Evolutionary conservation across 2,329 filamentous ascomycete species (phyloP), one percentile per base, ranked within the genome.

Genomic region (Ceratocystiopsis minuta): DNA sequence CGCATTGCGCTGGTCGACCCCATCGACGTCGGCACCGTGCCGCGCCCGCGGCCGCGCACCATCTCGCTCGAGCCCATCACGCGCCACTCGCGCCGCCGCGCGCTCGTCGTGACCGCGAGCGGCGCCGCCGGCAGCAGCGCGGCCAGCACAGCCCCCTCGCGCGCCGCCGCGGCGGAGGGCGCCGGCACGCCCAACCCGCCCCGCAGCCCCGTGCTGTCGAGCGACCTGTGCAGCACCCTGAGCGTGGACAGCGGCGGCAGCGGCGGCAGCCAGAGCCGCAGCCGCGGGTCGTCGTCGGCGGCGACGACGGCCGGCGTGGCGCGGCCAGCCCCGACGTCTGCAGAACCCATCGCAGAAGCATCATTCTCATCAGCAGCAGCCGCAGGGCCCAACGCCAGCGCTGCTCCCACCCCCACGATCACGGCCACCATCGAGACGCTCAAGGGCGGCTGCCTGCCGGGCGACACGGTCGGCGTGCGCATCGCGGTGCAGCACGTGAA

Each of bases 61-160:
- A 87, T 96, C 48, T 88, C 84, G 3, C 66, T 96, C 32, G 87
- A 95, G 55, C 84, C 87, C 0, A 77, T 94, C 49, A 80, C 78
- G n/a, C 78, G 72, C 54, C 70, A 75, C 45, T 65, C 71, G 35
- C 78, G 71, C 52, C 72, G 70, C 49, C 83, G 73, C 56, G 74
- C 68, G 51, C 59, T 65, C 5, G 51, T 60, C n/a, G 20, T 20
- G 20, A 20, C 20, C 4, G 7, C 20, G 4, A 20, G 20, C 7
- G 20, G 20, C 20, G 7, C 20, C 20, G n/a, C 20, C 20, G 20
- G 20, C 20, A 4, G 20, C 20, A 4, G 20, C 20, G 28, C 54
- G 54, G 37, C 56, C 41, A 9, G n/a, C 36, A 31, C 38, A 36
- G 16, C 18, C 10, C 16, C 10, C 32, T 24, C 38, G 15, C 35